Base-by-base conservation (phyloP, 2,329 filamentous ascomycete genomes). In the Elsinoe fawcettii region DNA sequence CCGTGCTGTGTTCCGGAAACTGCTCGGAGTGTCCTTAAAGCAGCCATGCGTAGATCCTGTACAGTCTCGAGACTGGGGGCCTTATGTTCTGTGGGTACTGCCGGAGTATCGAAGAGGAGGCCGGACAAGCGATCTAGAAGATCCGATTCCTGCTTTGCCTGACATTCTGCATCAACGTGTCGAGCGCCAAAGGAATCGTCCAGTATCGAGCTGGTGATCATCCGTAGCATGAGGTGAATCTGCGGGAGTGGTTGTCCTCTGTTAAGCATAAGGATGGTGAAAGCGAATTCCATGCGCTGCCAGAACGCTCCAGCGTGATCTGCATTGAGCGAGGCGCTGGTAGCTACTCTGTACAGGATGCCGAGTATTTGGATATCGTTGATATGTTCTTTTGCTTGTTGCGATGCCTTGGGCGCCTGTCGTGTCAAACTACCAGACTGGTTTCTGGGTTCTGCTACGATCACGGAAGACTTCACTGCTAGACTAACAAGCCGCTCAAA, bases 121-220 rank as follows among this genome's bases (percentile, higher is more conserved):
- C 77, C 77, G 2, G 82, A 84, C 6, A 88, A 77, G 2, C 81
- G 79, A 54, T 86, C 82, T 43, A 90, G 78, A 9, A 86, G 71
- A 32, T 69, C 67, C 16, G 63, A 66, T 63, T 78, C 76, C 16
- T 67, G 62, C 37, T 65, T 61, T 1, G 55, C 55, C 44, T 74
- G 71, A 47, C 65, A 65, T 27, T 66, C 62, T 62, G 71, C 34
- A 74, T 81, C 60, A 73, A 76, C 73, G 30, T 71, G 68, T 55
- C 89, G 82, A 14, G 86, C 82, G 0, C 88, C 88, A 51, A 92
- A 82, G 1, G 82, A 85, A 1, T 76, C 72, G 0, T 79, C 71
- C 1, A 87, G 75, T 0, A 81, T 78, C 4, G 87, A 89, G 0
- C 85, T 87, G 34, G 79, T 77, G 1, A 93, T 72, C 49, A 91